Conservation (phyloP, 2,329 filamentous ascomycete species). For the Paraconiothyrium sp. region DNA sequence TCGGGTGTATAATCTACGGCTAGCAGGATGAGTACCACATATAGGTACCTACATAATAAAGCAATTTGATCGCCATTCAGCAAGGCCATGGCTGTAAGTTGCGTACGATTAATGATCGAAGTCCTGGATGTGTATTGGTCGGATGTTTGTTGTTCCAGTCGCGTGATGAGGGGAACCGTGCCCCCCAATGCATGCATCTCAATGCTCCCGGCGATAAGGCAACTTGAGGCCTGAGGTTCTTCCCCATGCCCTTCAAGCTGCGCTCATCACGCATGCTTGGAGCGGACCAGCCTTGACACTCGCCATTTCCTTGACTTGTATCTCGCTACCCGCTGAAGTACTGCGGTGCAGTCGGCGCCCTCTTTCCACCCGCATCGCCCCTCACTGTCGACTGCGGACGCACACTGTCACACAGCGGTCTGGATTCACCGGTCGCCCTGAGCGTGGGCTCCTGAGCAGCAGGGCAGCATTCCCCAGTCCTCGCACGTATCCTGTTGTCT, state of each 20-base stretch:
- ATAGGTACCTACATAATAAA: constrained; percentile 11
- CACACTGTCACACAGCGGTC: constrained; percentile 6
- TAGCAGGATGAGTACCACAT: background rate
- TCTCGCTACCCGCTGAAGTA: background rate
- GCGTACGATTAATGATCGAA: background rate
- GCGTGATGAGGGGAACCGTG: constrained; percentile 19
- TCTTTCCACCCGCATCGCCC: constrained; percentile 2
- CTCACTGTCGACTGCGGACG: constrained; percentile 9
- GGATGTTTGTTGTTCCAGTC: constrained; percentile 13
- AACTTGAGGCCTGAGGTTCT: constrained; percentile 18
- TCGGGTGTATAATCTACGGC: constrained; percentile 7
- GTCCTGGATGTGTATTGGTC: background rate
- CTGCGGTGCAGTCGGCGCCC: background rate
- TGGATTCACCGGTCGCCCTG: background rate
- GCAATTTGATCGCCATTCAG: background rate
- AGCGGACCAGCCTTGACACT: constrained; percentile 10
- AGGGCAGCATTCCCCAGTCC: constrained; percentile 1
- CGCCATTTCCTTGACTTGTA: background rate
- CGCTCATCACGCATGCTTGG: constrained; percentile 12
- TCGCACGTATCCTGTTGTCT: background rate
- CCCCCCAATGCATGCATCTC: background rate
- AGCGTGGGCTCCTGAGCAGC: background rate
- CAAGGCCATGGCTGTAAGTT: background rate
- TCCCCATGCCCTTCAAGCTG: constrained; percentile 20
- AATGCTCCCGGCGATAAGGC: constrained; percentile 9